Evolutionary conservation across 257 asterid genomes (phyloP), one percentile per base, ranked within the genome.

Genomic region (Galeopsis tetrahit): DNA sequence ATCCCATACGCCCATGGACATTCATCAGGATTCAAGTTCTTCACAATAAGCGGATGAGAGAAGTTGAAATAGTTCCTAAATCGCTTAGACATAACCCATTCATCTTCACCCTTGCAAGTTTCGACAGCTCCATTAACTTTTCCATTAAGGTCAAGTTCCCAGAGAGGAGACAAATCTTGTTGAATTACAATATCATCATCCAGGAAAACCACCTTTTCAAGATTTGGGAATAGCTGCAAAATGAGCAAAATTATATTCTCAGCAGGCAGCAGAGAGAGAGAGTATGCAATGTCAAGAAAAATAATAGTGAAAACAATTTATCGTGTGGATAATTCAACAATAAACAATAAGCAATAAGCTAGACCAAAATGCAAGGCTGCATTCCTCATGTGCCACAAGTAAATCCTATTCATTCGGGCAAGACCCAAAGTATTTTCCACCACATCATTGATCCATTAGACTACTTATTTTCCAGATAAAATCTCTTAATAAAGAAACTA

Each of bases 1-100:
- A 94, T 94, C 63, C 99, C 99, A 79, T 92, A 94, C 55, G 98
- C 99, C 99, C 99, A 94, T 15, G 99, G 97, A 79, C 99, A 94
- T 65, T 94, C 96, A 17, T 88, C 96, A 21, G 97, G 95, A 79
- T 94, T 82, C 90, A 94, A 84, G 77, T 87, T 82, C 75, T 92
- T 88, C 31, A 88, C 86, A 69, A 94, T 83, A 40, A 82, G 88
- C 1, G 98, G 98, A 85, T 91, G 95, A 46, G 99, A 91, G 81
- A 94, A 94, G 85, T 94, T 94, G 93, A 94, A 94, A 85, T 94
- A 94, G 79, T 86, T 94, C 84, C 85, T 85, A 79, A 94, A 84
- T 66, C 85, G 87, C 84, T 94, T 94, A 28, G 98, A 91, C 99
- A 94, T 94, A 59, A 94, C 99, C 99, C 97, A 95, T 74, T 90